Percentiles rank a stretch among this genome's conserved stretches.
Conservation (phyloP, 441 rosid genomes). For the Croton laevigatus region DNA sequence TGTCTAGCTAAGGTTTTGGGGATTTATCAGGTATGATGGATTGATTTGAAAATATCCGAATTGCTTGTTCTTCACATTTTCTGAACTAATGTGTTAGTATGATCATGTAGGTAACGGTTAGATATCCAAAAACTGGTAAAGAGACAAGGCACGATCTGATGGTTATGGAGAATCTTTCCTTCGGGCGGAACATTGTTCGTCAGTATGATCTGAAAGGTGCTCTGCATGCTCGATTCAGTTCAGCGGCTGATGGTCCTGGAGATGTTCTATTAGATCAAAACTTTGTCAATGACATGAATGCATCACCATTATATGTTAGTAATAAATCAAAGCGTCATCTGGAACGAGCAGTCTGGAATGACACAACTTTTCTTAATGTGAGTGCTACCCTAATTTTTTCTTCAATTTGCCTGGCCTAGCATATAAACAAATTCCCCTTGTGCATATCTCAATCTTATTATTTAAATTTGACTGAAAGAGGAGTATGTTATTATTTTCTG, state of each 20-base stretch:
- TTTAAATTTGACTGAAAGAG: not conserved
- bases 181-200: slow-evolving; percentile 67
- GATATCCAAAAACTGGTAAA: slow-evolving; percentile 76
- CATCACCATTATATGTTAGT: slow-evolving; percentile 84
- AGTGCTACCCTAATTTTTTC: slow-evolving; percentile 31
- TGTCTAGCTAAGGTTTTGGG: slow-evolving; percentile 98
- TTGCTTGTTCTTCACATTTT: not conserved
- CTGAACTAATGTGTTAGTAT: slow-evolving; percentile 15
- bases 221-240: slow-evolving; percentile 64
- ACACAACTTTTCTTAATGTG: slow-evolving; percentile 85
- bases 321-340: slow-evolving; percentile 65
- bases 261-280: slow-evolving; percentile 95
- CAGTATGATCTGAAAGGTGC: slow-evolving; percentile 98
- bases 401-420: not conserved
- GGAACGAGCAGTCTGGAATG: slow-evolving; percentile 93
- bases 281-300: slow-evolving; percentile 89
- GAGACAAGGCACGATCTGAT: slow-evolving; percentile 79
- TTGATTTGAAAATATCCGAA: not conserved
- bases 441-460: no score
- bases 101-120: slow-evolving; percentile 63
- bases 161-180: slow-evolving; percentile 98
- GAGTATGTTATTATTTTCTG: not conserved
- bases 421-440: not conserved
- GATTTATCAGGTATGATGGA: slow-evolving; percentile 72
- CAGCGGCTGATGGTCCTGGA: slow-evolving; percentile 51